Evolutionary conservation across 2,329 filamentous ascomycete species (phyloP), one percentile per base, ranked within the genome.

Genomic region (Lasiodiplodia theobromae): DNA sequence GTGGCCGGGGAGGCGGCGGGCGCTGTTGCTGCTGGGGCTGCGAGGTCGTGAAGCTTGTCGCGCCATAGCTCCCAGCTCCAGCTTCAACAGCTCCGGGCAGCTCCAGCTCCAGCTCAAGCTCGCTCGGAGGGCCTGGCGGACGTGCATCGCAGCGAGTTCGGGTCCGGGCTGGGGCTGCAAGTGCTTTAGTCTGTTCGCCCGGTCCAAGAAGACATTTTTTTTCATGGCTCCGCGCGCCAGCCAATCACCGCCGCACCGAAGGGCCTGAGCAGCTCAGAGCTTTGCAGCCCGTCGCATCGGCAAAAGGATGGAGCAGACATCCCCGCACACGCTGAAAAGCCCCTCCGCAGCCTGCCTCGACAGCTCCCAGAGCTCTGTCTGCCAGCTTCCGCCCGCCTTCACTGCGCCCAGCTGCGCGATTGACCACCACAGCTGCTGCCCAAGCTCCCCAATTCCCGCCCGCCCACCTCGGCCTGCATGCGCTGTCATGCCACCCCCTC

Each of bases 401-500:
- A 38, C 18, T 52, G 37, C 37, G 37, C 53, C 34, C 7, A 14
- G 52, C 28, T 14, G 40, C 60, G 40, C 60, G 34, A 66, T 58
- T 66, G 60, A 56, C 40, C 37, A 28, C 37, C 44, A 47, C 37
- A n/a, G 25, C 58, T 28, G 38, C 31, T 40, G 23, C 47, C 34
- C 60, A 14, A 67, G 67, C 68, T 62, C 37, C 23, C 31, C 67
- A 31, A 58, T 60, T 68, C 69, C 71, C 69, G 69, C 68, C 71
- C 71, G 82, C 82, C 73, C 70, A 69, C 81, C 84, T 80, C 49
- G 85, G 83, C 83, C 58, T 68, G 67, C 67, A 68, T 68, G 67
- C 37, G 38, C 67, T 65, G 28, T 40, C 58, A 97, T 97, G 94
- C 94, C 94, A 83, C 93, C 93, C 78, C 90, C 93, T 87, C 89